Base-by-base conservation (phyloP, 495 filamentous ascomycete species). In the Margaritispora aquatica region DNA sequence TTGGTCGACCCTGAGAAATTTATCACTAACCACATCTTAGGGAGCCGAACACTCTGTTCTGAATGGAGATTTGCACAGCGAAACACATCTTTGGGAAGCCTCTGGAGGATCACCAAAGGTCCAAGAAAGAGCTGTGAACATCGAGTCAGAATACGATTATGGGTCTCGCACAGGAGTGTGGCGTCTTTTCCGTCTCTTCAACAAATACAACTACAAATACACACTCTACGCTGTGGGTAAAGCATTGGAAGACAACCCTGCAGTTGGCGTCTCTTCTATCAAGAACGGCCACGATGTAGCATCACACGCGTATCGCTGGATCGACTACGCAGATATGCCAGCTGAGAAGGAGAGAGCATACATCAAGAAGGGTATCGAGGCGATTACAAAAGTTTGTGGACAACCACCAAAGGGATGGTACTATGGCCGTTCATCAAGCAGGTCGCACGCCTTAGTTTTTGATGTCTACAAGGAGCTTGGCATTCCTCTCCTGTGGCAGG, bases 301-400 rank as follows among this genome's bases (percentile, higher is more conserved):
- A 2, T 60, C 61, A 13, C 73, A 75, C 60, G 73, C 64, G 5
- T 69, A 60, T 66, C 52, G 71, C 20, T 76, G 73, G 73, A 67
- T 73, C 24, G 69, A 72, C 26, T 73, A 73, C 57, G 66, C 69
- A 50, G 60, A 66, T 29, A 65, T 75, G 58, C 23, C 62, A 19
- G 50, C 64, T 27, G 70, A 73, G 62, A 61, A 71, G 49, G 71
- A 76, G 61, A 75, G 74, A 55, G 68, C 65, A 13, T 72, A 72
- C 49, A 75, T 76, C 52, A 66, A 60, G 20, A 69, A 70, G 51
- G 67, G 64, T n/a, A 66, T 76, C 29, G 62, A 66, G 15, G 60
- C 64, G 1, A 58, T 76, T 51, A 68, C 69, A 38, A 55, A 62
- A 27, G 59, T 71, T 20, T 71, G 66, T 22, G 73, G 73, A 11